Evolutionary conservation across 2,329 filamentous ascomycete species (phyloP).

Genomic region (Ophiostoma angusticollis): DNA sequence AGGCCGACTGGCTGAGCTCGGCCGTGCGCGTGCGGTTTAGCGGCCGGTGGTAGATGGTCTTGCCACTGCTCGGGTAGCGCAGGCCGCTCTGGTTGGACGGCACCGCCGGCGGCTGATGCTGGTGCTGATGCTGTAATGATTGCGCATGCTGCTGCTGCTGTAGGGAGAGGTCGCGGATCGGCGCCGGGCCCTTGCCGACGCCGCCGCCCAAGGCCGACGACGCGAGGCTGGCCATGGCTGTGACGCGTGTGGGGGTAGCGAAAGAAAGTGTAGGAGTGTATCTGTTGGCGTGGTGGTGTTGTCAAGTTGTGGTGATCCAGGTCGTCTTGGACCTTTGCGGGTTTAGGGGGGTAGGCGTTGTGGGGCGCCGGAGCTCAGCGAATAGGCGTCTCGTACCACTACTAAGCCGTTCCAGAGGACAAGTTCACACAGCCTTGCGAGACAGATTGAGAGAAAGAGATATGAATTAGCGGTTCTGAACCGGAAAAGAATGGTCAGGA

Average conservation of each 20-base stretch:
- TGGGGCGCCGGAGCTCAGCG: no score
- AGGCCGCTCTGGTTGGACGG: conserved; percentile 49
- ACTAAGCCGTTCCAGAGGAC: no score
- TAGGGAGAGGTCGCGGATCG: conserved; percentile 4
- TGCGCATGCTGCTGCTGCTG: conserved; percentile 3
- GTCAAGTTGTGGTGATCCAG: no score
- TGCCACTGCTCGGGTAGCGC: conserved; percentile 81
- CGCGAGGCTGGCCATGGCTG: conserved; percentile 1
- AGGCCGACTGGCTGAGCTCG: conserved; percentile 84
- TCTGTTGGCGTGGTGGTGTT: no score
- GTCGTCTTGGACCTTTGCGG: no score
- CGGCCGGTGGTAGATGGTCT: conserved; percentile 95
- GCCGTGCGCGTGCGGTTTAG: conserved; percentile 79
- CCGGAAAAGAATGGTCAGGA: no score
- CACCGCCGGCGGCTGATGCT: conserved; percentile 18
- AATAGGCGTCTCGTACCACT: no score
- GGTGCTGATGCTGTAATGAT: background rate
- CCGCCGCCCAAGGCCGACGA: conserved; percentile 6
- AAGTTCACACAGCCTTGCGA: no score
- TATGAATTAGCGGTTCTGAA: no score
- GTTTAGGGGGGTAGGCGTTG: no score
- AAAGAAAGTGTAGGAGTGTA: background rate
- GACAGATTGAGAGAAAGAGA: no score
- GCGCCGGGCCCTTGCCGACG: conserved; percentile 6
- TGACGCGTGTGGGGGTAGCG: background rate